Evolutionary conservation across 2,329 filamentous ascomycete species (phyloP).

Genomic region (Colletotrichum sp.): DNA sequence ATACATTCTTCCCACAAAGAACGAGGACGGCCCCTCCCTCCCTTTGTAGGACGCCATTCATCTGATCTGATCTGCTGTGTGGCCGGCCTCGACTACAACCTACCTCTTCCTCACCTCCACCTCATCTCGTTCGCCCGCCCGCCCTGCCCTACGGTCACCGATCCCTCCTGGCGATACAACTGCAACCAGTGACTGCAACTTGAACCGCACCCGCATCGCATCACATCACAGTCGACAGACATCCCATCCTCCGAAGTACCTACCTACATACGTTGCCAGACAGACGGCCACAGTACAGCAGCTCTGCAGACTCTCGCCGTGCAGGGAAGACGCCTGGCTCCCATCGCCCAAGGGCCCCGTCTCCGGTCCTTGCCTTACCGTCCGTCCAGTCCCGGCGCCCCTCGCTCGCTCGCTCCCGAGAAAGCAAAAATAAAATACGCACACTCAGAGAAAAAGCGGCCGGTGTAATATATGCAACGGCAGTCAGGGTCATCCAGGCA

Average conservation of each 20-base stretch:
- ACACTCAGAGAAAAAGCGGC: background rate
- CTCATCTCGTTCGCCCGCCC: background rate
- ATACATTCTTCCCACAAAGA: constrained; percentile 9
- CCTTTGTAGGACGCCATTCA: constrained; percentile 13
- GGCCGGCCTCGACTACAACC: background rate
- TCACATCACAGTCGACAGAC: background rate
- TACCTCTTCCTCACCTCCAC: background rate
- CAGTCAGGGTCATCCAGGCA: constrained; percentile 49
- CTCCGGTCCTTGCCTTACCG: background rate
- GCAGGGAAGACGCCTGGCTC: background rate
- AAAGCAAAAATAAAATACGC: background rate
- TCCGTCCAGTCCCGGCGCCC: background rate
- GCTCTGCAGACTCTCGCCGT: background rate
- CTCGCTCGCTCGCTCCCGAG: constrained; percentile 11
- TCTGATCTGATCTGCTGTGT: constrained; percentile 16
- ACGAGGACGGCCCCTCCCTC: constrained; percentile 5
- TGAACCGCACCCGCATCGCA: background rate
- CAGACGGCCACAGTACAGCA: background rate
- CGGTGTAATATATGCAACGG: constrained; percentile 46
- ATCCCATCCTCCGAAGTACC: background rate
- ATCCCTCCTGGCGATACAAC: background rate
- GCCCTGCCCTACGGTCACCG: background rate
- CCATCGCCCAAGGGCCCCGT: background rate
- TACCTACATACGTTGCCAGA: background rate
- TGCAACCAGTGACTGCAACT: background rate